A percentile compares a stretch with the other conserved stretches of the same genome.
Evolutionary conservation across 2,329 filamentous ascomycete genomes (phyloP).

Genomic region (Neurospora sp.): DNA sequence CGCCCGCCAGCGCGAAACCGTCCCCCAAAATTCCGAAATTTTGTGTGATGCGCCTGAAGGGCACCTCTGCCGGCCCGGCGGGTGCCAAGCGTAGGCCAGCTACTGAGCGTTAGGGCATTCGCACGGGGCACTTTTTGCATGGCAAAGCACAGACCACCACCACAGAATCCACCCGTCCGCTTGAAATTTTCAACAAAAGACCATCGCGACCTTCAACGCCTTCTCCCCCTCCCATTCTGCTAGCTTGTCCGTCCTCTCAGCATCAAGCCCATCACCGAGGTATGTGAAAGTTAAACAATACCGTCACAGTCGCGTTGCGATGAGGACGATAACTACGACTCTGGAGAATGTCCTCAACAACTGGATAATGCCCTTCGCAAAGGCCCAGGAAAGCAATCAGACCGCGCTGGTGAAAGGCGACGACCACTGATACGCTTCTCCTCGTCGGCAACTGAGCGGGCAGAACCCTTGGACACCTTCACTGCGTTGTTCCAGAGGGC

Average conservation of each 20-base stretch:
- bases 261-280: constrained; percentile 19
- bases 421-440: constrained; percentile 49
- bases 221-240: constrained; percentile 22
- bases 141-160: constrained; percentile 16
- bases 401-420: constrained; percentile 17
- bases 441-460: constrained; percentile 55
- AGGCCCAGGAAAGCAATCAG: constrained; percentile 56
- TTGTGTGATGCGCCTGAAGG: constrained; percentile 6
- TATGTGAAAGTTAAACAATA: constrained; percentile 15
- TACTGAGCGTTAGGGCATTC: constrained; percentile 15
- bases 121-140: constrained; percentile 2
- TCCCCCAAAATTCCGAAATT: constrained; percentile 6
- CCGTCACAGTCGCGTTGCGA: not conserved
- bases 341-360: constrained; percentile 19
- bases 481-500: constrained; percentile 39
- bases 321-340: not conserved
- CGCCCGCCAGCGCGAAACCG: not conserved
- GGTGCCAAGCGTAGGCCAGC: not conserved
- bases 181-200: constrained; percentile 14
- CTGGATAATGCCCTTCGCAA: constrained; percentile 24
- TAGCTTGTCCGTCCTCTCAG: constrained; percentile 10
- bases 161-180: constrained; percentile 3
- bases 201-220: constrained; percentile 19
- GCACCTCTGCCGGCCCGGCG: not conserved
- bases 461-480: constrained; percentile 50